A percentile compares a stretch with the other conserved stretches of the same genome.
Evolutionary conservation across 257 asterid species (phyloP).

Genomic region (Gentiana straminea): DNA sequence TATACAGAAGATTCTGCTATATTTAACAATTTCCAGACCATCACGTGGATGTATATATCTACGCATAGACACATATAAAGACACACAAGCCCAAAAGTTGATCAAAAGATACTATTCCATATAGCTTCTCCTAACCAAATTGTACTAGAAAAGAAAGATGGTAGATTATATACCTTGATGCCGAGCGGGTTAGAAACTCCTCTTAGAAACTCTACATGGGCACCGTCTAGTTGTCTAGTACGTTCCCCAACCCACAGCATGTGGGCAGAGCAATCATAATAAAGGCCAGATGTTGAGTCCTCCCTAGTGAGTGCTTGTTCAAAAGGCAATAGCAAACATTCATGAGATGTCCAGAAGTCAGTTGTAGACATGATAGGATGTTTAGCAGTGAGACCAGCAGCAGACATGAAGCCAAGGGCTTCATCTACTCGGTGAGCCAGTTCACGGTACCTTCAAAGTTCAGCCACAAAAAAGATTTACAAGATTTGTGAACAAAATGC

Average conservation of each 20-base stretch:
- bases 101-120: neutral
- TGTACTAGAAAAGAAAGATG: too few relatives aligned
- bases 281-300: conserved; percentile 72
- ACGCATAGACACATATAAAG: too few relatives aligned
- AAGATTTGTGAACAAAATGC: too few relatives aligned
- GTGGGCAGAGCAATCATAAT: conserved; percentile 71
- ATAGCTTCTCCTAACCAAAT: neutral
- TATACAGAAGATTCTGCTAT: too few relatives aligned
- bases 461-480: conserved; percentile 7
- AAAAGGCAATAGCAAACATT: conserved; percentile 58
- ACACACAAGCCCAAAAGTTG: too few relatives aligned
- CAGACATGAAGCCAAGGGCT: conserved; percentile 69
- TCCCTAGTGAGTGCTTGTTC: conserved; percentile 70
- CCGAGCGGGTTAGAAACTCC: conserved; percentile 73
- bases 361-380: conserved; percentile 68
- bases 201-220: conserved; percentile 65
- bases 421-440: conserved; percentile 70
- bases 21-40: too few relatives aligned
- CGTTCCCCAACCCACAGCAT: conserved; percentile 86
- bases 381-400: conserved; percentile 55
- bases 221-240: conserved; percentile 66
- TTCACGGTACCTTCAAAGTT: conserved; percentile 43
- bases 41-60: too few relatives aligned
- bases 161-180: conserved; percentile 36
- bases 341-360: conserved; percentile 73